Percentiles rank a stretch among this genome's conserved stretches.
Evolutionary conservation across 306 rosid genomes (phyloP).

Genomic region (Lathyrus sativus): DNA sequence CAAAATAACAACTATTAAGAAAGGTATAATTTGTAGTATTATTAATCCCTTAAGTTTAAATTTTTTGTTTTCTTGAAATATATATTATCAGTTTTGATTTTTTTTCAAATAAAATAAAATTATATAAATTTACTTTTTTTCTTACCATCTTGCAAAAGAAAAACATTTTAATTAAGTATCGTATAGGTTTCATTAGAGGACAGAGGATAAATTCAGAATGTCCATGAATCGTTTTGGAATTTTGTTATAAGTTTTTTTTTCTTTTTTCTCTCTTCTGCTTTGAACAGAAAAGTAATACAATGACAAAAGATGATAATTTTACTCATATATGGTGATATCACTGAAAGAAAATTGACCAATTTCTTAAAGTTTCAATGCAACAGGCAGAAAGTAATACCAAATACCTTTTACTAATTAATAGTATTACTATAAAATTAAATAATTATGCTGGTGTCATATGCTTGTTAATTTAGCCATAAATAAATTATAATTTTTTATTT

Average conservation of each 20-base stretch:
- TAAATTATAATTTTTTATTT: background rate
- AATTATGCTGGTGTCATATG: background rate
- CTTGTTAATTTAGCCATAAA: background rate
- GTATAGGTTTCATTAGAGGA: no score
- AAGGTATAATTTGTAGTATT: no score
- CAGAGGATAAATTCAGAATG: no score
- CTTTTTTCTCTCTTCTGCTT: background rate
- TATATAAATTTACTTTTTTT: no score
- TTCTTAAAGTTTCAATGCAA: background rate
- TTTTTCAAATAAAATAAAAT: no score
- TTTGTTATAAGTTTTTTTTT: background rate
- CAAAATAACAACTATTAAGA: no score
- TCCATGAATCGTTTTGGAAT: no score
- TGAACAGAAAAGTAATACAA: constrained; percentile 13
- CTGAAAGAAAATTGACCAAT: constrained; percentile 11
- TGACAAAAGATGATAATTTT: background rate
- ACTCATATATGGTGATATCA: constrained; percentile 6
- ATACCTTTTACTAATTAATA: background rate
- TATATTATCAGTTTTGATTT: no score
- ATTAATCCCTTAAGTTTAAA: no score
- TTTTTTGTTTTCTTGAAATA: no score
- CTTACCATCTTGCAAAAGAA: no score
- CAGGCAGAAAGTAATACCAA: background rate
- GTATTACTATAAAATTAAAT: background rate
- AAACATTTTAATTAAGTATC: no score